Evolutionary conservation across 352 stramenopile genomes (phyloP), one percentile per base, ranked within the genome.

Genomic region (Phytophthora vignae): DNA sequence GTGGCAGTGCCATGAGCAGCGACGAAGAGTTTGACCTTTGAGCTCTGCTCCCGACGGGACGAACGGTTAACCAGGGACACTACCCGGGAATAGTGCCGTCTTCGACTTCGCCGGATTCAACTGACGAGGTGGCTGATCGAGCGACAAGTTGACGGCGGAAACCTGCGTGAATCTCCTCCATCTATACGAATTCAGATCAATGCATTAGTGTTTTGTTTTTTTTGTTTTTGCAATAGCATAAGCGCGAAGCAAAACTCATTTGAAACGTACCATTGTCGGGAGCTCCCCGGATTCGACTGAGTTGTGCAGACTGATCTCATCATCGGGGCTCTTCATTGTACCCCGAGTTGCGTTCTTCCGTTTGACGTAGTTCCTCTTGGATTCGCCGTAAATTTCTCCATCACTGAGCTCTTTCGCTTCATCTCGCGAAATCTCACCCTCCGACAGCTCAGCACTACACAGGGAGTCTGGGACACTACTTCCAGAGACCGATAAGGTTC

Each of bases 281-380:
- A 92, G 64, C 56, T 94, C 83, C 42, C 83, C 85, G 0, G 83
- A 90, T 70, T 93, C 83, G 15, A 84, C 56, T 0, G 82, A 93
- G 58, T 58, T 81, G 12, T 55, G 58, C 12, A 56, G 44, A 15
- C 46, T 73, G 14, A 66, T 48, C 17, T 67, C 69, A 14, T 58
- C 61, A 10, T 12, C 46, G 4, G 38, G 40, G 7, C 19, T 65
- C n/a, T 61, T 36, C 38, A 68, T 60, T 36, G 64, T 22, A 55
- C 27, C 54, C 21, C 36, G 36, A 52, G 29, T 61, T 33, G 12
- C 40, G 27, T 86, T 83, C 46, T 80, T 86, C 15, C 50, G 25
- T 9, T 57, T 69, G 10, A 77, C 38, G 31, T 81, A 71, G 19
- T 69, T 67, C 4, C 64, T 70, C 22, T 78, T 73, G 9, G 53